Evolutionary conservation across 441 rosid species (phyloP).

Genomic region (Biscutella laevigata): DNA sequence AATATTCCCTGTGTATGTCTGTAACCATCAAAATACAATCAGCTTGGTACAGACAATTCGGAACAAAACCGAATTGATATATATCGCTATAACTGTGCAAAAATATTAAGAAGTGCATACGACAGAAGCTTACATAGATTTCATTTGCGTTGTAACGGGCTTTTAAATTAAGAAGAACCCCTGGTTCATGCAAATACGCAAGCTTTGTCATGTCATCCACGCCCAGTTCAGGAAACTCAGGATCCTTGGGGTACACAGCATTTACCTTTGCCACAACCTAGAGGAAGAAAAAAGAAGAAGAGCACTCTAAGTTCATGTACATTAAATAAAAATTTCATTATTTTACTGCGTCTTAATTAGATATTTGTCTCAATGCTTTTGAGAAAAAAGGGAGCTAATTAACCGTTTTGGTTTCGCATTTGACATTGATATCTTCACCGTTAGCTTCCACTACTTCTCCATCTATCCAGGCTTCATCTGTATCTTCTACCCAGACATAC

Average conservation of each 20-base stretch:
- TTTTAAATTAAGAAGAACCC: constrained; percentile 68
- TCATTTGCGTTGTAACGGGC: constrained; percentile 62
- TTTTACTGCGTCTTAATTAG: too few species aligned
- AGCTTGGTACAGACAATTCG: constrained; percentile 5
- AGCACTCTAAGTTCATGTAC: too few species aligned
- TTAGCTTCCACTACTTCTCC: constrained; percentile 67
- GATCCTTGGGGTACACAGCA: constrained; percentile 60
- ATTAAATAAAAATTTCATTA: too few species aligned
- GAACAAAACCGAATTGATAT: background rate
- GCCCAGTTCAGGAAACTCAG: constrained; percentile 75
- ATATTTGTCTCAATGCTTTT: background rate
- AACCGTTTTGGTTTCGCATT: constrained; percentile 56
- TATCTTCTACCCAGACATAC: constrained; percentile 75
- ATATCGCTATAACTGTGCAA: background rate
- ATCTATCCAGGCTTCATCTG: constrained; percentile 73
- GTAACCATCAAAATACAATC: constrained; percentile 26
- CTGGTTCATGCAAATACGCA: constrained; percentile 91
- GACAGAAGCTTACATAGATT: constrained; percentile 63
- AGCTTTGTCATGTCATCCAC: constrained; percentile 97
- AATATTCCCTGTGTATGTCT: constrained; percentile 78
- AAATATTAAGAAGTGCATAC: background rate
- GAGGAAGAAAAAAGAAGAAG: too few species aligned
- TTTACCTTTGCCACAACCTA: constrained; percentile 50
- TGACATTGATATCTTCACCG: constrained; percentile 44
- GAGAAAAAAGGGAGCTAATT: constrained; percentile 15